Evolutionary conservation across 1,139 yeast genomes (phyloP).

Genomic region (Petasospora fabianii): DNA sequence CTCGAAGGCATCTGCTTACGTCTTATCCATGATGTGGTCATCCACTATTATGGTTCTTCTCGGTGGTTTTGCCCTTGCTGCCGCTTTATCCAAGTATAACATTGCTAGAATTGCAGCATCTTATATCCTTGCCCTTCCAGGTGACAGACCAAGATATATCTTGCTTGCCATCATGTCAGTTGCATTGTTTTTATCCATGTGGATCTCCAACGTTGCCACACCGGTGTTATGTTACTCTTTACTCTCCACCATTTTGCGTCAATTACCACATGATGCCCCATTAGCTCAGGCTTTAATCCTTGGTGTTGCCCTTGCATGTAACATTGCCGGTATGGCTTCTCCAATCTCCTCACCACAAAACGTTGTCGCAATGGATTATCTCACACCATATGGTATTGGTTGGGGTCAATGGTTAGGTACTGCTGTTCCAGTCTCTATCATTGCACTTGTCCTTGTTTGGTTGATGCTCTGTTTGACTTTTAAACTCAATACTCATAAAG

Average conservation of each 20-base stretch:
- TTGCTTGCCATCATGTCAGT: slow-evolving; percentile 64
- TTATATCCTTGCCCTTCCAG: slow-evolving; percentile 60
- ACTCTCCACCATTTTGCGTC: slow-evolving; percentile 59
- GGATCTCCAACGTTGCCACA: slow-evolving; percentile 78
- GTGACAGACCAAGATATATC: slow-evolving; percentile 62
- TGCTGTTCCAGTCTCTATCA: slow-evolving; percentile 59
- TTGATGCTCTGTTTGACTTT: slow-evolving; percentile 53
- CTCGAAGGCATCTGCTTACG: slow-evolving; percentile 49
- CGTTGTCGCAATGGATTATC: slow-evolving; percentile 66
- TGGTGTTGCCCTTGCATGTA: slow-evolving; percentile 71
- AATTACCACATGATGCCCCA: slow-evolving; percentile 57
- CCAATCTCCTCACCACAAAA: slow-evolving; percentile 80
- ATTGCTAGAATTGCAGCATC: slow-evolving; percentile 67
- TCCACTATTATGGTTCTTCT: slow-evolving; percentile 65
- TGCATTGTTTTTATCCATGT: slow-evolving; percentile 67
- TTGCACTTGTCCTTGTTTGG: slow-evolving; percentile 57
- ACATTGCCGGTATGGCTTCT: slow-evolving; percentile 77
- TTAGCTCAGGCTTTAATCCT: slow-evolving; percentile 62
- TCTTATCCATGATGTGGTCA: slow-evolving; percentile 66
- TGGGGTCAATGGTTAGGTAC: slow-evolving; percentile 80
- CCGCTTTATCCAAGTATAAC: slow-evolving; percentile 66
- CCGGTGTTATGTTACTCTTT: slow-evolving; percentile 71
- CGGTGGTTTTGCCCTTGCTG: slow-evolving; percentile 74
- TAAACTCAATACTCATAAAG: slow-evolving; percentile 39
- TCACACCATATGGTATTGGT: slow-evolving; percentile 58